These are phyloP conservation scores for Colletotrichum limetticola DNA, from an alignment of 2,329 filamentous ascomycete species.

Conservation along the genomic window DNA sequence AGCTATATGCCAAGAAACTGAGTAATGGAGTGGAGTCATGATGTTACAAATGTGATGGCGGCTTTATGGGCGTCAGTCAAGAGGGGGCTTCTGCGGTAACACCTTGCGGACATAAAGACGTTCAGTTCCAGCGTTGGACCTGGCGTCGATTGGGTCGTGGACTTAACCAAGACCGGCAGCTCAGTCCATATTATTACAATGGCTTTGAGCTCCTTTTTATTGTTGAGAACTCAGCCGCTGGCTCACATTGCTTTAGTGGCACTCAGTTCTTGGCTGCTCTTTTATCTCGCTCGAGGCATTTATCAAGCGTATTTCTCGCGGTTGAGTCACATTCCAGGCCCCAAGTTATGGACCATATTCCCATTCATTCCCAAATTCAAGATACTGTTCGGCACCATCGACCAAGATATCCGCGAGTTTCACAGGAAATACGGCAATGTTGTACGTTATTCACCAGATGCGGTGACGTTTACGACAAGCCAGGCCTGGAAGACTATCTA, in stretches of 20 bases:
- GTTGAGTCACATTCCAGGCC: not conserved
- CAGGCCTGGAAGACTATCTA: slow-evolving; percentile 51
- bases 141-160: too few relatives aligned
- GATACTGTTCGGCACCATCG: not conserved
- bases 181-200: not conserved
- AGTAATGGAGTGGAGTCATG: too few relatives aligned
- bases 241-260: not conserved
- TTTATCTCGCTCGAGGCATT: not conserved
- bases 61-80: too few relatives aligned
- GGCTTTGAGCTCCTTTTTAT: not conserved
- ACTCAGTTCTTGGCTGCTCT: not conserved
- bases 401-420: slow-evolving; percentile 40
- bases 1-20: too few relatives aligned
- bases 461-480: slow-evolving; percentile 53
- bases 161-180: not conserved
- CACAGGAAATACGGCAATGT: slow-evolving; percentile 54
- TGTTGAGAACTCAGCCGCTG: not conserved
- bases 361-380: slow-evolving; percentile 1
- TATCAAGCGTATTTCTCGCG: slow-evolving; percentile 5
- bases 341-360: not conserved
- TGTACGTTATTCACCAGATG: slow-evolving; percentile 56
- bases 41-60: not conserved
- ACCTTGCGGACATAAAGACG: too few relatives aligned
- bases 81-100: too few relatives aligned
- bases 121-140: too few relatives aligned